These are phyloP conservation scores for sorghum (Sorghum bicolor) DNA, from an alignment of 176 grass and related monocot species.

Conservation along the genomic window DNA sequence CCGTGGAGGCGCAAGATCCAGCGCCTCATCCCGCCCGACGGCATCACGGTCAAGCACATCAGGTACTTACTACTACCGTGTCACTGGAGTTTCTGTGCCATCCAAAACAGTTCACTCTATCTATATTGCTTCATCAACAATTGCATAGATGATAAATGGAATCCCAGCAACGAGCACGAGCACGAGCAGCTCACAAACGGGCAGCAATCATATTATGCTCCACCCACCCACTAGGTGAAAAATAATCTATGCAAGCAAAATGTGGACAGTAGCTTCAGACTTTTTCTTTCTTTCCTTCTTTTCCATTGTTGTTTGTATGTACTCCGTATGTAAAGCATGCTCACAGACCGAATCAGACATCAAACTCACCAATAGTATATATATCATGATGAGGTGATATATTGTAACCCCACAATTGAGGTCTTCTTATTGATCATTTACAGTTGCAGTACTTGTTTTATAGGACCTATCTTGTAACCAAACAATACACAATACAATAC, in stretches of 20 bases:
- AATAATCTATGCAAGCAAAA: no score
- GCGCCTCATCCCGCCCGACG: constrained; percentile 46
- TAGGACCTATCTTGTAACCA: background rate
- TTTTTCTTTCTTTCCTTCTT: background rate
- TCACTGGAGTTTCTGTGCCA: background rate
- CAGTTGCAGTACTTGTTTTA: background rate
- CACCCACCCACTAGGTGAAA: no score
- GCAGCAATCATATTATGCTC: no score
- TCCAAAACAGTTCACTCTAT: background rate
- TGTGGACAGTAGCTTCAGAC: background rate
- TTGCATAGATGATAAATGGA: background rate
- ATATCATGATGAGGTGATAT: background rate
- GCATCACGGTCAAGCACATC: constrained; percentile 66
- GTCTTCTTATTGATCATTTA: background rate
- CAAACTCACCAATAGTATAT: background rate
- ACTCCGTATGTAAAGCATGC: no score
- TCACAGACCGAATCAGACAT: background rate
- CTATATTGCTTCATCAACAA: no score
- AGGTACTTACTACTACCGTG: background rate
- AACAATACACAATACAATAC: background rate
- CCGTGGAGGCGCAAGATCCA: constrained; percentile 67
- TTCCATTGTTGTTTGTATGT: background rate
- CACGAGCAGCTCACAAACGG: background rate
- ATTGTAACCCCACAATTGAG: background rate
- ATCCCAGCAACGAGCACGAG: background rate